These are phyloP conservation scores for Isoetes taiwanensis DNA, from an alignment of 75 land plant genomes.

Conservation along the genomic window DNA sequence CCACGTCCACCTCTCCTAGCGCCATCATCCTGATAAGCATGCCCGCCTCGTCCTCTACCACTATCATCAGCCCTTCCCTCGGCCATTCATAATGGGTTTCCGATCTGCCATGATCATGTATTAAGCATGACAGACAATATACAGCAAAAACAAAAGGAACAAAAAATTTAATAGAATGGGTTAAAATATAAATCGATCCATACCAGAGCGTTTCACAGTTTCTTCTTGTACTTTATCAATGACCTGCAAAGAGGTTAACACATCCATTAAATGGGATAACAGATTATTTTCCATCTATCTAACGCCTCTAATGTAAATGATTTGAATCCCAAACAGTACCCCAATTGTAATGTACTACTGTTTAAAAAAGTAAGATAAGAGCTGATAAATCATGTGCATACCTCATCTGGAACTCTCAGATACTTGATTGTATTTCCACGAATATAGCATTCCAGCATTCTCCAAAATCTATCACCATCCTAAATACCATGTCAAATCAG, in stretches of 20 bases:
- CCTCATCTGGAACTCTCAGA: slow-evolving; percentile 4
- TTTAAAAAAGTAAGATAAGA: no score
- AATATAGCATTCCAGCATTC: slow-evolving; percentile 5
- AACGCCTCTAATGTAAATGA: no score
- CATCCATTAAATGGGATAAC: background rate
- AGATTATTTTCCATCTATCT: background rate
- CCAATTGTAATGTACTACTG: no score
- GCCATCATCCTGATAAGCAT: background rate
- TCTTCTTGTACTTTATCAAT: slow-evolving; percentile 6
- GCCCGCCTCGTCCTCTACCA: background rate
- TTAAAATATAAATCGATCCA: background rate
- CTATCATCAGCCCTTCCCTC: background rate
- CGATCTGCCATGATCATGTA: background rate
- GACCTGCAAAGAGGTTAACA: background rate
- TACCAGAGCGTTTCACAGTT: slow-evolving; percentile 4
- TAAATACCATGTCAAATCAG: slow-evolving; percentile 15
- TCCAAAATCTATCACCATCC: slow-evolving; percentile 5
- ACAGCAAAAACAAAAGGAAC: background rate
- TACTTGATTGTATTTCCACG: slow-evolving; percentile 3
- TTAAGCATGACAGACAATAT: no score
- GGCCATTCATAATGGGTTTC: background rate
- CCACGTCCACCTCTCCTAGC: background rate
- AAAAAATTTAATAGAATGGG: background rate
- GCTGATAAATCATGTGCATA: background rate
- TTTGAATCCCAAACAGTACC: background rate